A percentile compares a stretch with the other conserved stretches of the same genome.
Evolutionary conservation across 1,284 basidiomycete genomes (phyloP).

Genomic region (Boletus mariae): DNA sequence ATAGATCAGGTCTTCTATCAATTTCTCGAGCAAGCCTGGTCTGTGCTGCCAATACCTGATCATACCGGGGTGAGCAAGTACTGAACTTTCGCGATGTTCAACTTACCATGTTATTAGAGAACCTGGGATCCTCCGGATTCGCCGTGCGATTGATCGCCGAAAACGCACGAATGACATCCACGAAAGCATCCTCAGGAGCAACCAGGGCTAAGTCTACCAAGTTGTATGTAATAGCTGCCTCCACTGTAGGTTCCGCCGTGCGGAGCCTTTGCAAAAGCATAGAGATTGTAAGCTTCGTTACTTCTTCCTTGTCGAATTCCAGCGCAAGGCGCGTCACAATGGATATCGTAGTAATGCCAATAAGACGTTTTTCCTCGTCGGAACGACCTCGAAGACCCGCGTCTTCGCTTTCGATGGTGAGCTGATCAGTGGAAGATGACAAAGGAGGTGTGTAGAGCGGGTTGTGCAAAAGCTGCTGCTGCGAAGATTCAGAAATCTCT

Average conservation of each 20-base stretch:
- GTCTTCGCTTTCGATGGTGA: slow-evolving; percentile 34
- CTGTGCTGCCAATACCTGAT: slow-evolving; percentile 79
- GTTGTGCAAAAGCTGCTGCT: slow-evolving; percentile 39
- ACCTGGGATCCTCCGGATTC: slow-evolving; percentile 80
- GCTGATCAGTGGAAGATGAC: slow-evolving; percentile 39
- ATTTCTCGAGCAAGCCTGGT: slow-evolving; percentile 83
- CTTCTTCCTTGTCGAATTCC: slow-evolving; percentile 80
- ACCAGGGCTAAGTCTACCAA: slow-evolving; percentile 86
- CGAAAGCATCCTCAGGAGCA: slow-evolving; percentile 74
- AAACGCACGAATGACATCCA: slow-evolving; percentile 84
- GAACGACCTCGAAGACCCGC: slow-evolving; percentile 61
- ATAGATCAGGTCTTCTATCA: slow-evolving; percentile 66
- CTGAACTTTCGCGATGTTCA: neutral
- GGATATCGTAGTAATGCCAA: slow-evolving; percentile 88
- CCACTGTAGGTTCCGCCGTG: slow-evolving; percentile 79
- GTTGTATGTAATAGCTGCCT: slow-evolving; percentile 89
- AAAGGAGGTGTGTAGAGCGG: slow-evolving; percentile 42
- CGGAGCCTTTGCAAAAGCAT: slow-evolving; percentile 90
- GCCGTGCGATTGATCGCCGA: slow-evolving; percentile 83
- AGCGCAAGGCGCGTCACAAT: slow-evolving; percentile 82
- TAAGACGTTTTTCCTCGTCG: slow-evolving; percentile 81
- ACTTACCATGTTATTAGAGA: slow-evolving; percentile 79
- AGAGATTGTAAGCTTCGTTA: slow-evolving; percentile 82
- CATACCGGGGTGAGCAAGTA: neutral
- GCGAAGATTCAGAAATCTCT: slow-evolving; percentile 58